A percentile compares a stretch with the other conserved stretches of the same genome.
Conservation (phyloP, 2,329 filamentous ascomycete genomes). For the Amphichorda felina region DNA sequence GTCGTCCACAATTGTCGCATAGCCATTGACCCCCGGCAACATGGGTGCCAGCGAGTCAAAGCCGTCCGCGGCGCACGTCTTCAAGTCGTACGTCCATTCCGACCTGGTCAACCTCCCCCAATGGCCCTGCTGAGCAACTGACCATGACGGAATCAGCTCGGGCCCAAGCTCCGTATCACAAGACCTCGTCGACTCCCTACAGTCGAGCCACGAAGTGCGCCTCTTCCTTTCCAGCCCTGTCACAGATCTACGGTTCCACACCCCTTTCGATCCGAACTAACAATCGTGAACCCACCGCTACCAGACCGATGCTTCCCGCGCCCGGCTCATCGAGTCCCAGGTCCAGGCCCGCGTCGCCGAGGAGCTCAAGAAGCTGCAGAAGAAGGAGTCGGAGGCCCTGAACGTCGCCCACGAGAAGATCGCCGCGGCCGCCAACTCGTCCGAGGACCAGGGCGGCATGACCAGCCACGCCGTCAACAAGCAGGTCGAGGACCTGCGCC, state of each 20-base stretch:
- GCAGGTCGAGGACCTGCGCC: slow-evolving; percentile 46
- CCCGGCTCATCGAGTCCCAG: slow-evolving; percentile 72
- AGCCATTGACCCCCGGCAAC: slow-evolving; percentile 25
- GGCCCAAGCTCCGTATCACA: slow-evolving; percentile 55
- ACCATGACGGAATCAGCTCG: slow-evolving; percentile 17
- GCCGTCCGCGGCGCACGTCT: slow-evolving; percentile 30
- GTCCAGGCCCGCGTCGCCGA: slow-evolving; percentile 77
- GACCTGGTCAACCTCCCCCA: neutral
- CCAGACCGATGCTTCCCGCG: slow-evolving; percentile 84
- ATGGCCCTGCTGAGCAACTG: slow-evolving; percentile 4
- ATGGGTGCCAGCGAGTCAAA: slow-evolving; percentile 50
- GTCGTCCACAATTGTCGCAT: slow-evolving; percentile 9
- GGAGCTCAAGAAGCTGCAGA: slow-evolving; percentile 72
- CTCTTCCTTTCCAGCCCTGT: neutral
- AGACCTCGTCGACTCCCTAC: slow-evolving; percentile 70
- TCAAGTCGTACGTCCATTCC: slow-evolving; percentile 39
- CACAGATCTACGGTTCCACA: neutral
- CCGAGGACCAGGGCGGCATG: slow-evolving; percentile 18
- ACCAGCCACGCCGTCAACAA: slow-evolving; percentile 38
- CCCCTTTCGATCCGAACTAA: too few species aligned
- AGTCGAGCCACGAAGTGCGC: slow-evolving; percentile 73
- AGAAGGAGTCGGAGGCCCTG: slow-evolving; percentile 58
- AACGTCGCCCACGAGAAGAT: slow-evolving; percentile 55
- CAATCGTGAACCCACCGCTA: too few species aligned
- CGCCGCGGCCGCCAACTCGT: slow-evolving; percentile 43